These are phyloP conservation scores for Hyphodiscus sp. DNA, from an alignment of 2,329 filamentous ascomycete species.

Conservation along the genomic window DNA sequence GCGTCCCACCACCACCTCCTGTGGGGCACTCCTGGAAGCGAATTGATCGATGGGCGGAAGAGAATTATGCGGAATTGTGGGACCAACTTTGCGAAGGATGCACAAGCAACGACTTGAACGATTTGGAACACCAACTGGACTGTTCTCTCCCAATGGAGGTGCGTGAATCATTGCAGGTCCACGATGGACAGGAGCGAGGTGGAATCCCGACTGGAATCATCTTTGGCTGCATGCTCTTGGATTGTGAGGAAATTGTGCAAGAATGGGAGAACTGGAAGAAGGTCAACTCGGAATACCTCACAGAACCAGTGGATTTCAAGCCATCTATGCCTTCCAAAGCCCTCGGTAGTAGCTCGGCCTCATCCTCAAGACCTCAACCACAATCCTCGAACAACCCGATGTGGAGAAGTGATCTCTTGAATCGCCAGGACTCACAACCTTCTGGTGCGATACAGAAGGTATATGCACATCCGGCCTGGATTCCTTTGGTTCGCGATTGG, in stretches of 20 bases:
- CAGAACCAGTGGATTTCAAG: conserved; percentile 43
- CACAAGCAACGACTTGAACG: conserved; percentile 91
- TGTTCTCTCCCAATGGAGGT: conserved; percentile 91
- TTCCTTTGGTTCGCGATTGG: conserved; percentile 94
- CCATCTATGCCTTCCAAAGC: conserved; percentile 65
- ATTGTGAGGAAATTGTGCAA: conserved; percentile 96
- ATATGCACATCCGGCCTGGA: conserved; percentile 92
- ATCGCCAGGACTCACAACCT: conserved; percentile 83
- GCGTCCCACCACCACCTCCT: conserved; percentile 81
- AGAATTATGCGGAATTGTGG: conserved; percentile 88
- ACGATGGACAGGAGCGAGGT: conserved; percentile 96
- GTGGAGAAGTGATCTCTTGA: conserved; percentile 80
- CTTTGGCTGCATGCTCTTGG: conserved; percentile 89
- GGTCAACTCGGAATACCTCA: conserved; percentile 84
- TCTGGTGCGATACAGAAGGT: conserved; percentile 81
- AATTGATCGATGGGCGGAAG: conserved; percentile 90
- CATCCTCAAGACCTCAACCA: conserved; percentile 58
- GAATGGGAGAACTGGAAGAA: conserved; percentile 96
- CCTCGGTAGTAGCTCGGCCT: conserved; percentile 58
- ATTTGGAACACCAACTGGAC: conserved; percentile 92
- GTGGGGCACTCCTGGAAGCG: conserved; percentile 86
- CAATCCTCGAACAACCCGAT: conserved; percentile 48
- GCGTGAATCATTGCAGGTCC: conserved; percentile 80
- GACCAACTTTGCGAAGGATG: conserved; percentile 91
- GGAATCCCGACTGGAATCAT: conserved; percentile 87